A percentile compares a stretch with the other conserved stretches of the same genome.
phyloP scores from a whole-genome alignment of 495 filamentous ascomycete species.

The Podospora pseudopauciseta region DNA sequence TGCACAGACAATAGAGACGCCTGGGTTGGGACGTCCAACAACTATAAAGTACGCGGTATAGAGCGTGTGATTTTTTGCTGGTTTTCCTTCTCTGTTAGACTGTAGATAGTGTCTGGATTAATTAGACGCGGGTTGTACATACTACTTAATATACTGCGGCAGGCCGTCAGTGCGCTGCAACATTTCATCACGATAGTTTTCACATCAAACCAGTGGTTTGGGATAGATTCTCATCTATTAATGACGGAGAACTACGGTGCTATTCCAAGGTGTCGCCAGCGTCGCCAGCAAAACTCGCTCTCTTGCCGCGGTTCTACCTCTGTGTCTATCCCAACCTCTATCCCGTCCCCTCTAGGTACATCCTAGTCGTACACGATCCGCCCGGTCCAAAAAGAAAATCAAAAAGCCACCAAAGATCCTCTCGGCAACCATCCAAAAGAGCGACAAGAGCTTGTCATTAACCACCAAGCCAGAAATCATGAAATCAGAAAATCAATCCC shows the following conservation, averaged over 20 bases:
- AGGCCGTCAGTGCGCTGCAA: neutral
- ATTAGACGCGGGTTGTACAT: neutral
- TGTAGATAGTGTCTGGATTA: neutral
- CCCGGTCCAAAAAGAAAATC: neutral
- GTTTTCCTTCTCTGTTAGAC: neutral
- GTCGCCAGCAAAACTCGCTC: neutral
- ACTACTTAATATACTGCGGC: neutral
- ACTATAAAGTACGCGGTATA: neutral
- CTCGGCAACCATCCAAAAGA: neutral
- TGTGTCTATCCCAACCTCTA: neutral
- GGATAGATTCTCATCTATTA: neutral
- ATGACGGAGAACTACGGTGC: neutral
- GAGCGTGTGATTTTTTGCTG: neutral
- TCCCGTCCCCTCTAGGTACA: neutral
- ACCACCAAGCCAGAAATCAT: neutral
- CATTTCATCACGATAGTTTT: neutral
- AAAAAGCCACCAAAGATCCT: neutral
- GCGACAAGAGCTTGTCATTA: neutral
- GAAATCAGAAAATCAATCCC: neutral
- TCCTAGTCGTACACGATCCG: neutral
- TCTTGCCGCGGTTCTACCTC: neutral
- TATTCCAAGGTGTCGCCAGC: neutral
- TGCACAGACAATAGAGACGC: neutral
- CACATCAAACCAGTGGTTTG: neutral
- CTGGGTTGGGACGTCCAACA: neutral